Percentiles rank a stretch among this genome's conserved stretches.
These are phyloP conservation scores for Curvularia sp. DNA, from an alignment of 2,329 filamentous ascomycete genomes.

Conservation along the genomic window DNA sequence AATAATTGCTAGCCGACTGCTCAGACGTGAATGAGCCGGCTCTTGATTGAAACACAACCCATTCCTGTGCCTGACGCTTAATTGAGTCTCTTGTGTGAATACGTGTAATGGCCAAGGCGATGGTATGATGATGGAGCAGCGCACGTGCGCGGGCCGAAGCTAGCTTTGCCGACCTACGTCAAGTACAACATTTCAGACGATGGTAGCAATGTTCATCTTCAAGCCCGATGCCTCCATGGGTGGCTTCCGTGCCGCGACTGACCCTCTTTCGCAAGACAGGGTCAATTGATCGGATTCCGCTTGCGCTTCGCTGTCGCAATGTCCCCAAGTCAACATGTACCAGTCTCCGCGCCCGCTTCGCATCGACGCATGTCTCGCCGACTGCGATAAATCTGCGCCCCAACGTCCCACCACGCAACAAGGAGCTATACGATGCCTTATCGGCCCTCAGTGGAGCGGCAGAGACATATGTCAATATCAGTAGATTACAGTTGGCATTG, in stretches of 20 bases:
- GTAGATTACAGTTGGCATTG: slow-evolving; percentile 73
- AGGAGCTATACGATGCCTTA: slow-evolving; percentile 66
- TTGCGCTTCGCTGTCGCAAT: slow-evolving; percentile 38
- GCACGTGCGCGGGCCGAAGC: slow-evolving; percentile 35
- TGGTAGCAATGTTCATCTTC: slow-evolving; percentile 36
- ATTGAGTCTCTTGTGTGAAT: neutral
- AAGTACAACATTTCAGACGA: slow-evolving; percentile 29
- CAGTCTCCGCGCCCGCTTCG: slow-evolving; percentile 41
- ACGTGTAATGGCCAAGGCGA: neutral
- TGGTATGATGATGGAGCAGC: neutral
- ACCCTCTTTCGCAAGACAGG: slow-evolving; percentile 33
- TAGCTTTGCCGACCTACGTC: slow-evolving; percentile 34
- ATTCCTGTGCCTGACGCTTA: slow-evolving; percentile 18
- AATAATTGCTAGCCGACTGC: slow-evolving; percentile 39
- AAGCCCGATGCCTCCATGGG: slow-evolving; percentile 54
- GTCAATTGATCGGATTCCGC: slow-evolving; percentile 36
- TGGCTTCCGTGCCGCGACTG: slow-evolving; percentile 46
- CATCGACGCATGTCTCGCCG: slow-evolving; percentile 56
- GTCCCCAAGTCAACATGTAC: slow-evolving; percentile 23
- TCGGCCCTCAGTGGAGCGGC: slow-evolving; percentile 67
- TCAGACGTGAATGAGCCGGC: slow-evolving; percentile 21
- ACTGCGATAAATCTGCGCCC: slow-evolving; percentile 62
- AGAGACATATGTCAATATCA: slow-evolving; percentile 69
- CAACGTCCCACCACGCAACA: slow-evolving; percentile 60
- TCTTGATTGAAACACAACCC: slow-evolving; percentile 34